Evolutionary conservation across 805 yeast species (phyloP).

Genomic region (Helenozyma baotianmanensis): DNA sequence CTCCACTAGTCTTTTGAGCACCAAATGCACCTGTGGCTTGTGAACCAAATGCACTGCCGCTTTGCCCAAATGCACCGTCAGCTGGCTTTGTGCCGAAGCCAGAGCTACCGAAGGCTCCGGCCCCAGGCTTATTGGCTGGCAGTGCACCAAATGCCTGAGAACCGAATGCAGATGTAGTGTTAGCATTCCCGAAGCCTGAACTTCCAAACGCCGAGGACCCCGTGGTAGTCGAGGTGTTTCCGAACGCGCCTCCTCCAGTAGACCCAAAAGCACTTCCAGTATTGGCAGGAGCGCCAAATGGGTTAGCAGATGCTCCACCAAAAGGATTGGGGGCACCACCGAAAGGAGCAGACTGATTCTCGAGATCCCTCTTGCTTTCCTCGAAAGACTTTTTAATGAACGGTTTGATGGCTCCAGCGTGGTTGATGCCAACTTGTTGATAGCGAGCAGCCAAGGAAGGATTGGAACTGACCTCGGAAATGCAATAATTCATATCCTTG

Average conservation of each 20-base stretch:
- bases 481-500: slow-evolving; percentile 15
- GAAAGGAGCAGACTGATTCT: slow-evolving; percentile 4
- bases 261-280: slow-evolving; percentile 2
- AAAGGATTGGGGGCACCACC: slow-evolving; percentile 7
- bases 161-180: not conserved
- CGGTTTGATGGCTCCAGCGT: slow-evolving; percentile 15
- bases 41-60: slow-evolving; percentile 2
- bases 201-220: slow-evolving; percentile 1
- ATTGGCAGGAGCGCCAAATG: slow-evolving; percentile 1
- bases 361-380: slow-evolving; percentile 22
- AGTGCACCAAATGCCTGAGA: not conserved
- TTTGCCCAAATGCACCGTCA: slow-evolving; percentile 1
- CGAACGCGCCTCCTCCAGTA: not conserved
- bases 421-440: slow-evolving; percentile 31
- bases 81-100: slow-evolving; percentile 3
- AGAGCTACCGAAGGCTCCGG: slow-evolving; percentile 1
- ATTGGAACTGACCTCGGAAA: slow-evolving; percentile 33
- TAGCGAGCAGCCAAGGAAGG: slow-evolving; percentile 52
- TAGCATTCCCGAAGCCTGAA: slow-evolving; percentile 5
- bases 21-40: slow-evolving; percentile 2
- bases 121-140: not conserved
- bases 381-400: slow-evolving; percentile 27
- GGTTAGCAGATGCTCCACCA: slow-evolving; percentile 2
- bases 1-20: not conserved
- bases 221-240: not conserved